Percentiles rank a stretch among this genome's conserved stretches.
Conservation (phyloP, 768 basidiomycete species). For the Phylloporus sp. region DNA sequence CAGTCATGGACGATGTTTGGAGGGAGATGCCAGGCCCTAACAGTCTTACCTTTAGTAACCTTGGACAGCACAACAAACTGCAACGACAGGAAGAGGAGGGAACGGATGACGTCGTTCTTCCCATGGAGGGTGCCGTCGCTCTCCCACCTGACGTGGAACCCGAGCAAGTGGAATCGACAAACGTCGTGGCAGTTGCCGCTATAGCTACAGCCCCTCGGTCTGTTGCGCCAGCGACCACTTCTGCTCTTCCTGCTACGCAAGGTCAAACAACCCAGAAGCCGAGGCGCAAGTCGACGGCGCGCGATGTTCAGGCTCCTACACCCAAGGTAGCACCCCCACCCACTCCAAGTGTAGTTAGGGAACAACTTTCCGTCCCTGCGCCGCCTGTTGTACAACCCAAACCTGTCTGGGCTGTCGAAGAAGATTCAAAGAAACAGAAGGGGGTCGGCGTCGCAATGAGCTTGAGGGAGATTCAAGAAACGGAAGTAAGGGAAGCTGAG, state of each 20-base stretch:
- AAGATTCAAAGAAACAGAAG: slow-evolving; percentile 58
- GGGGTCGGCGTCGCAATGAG: slow-evolving; percentile 47
- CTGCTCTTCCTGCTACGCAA: slow-evolving; percentile 14
- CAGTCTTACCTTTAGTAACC: slow-evolving; percentile 52
- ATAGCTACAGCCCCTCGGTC: slow-evolving; percentile 3
- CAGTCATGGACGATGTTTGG: slow-evolving; percentile 46
- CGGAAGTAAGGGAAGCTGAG: slow-evolving; percentile 78
- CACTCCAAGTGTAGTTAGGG: slow-evolving; percentile 11
- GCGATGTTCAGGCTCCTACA: slow-evolving; percentile 22
- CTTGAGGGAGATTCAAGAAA: slow-evolving; percentile 92
- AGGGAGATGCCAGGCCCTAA: slow-evolving; percentile 37
- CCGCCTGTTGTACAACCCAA: slow-evolving; percentile 35
- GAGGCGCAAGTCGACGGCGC: slow-evolving; percentile 26
- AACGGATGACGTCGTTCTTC: slow-evolving; percentile 14
- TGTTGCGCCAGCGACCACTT: slow-evolving; percentile 7
- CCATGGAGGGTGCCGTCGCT: slow-evolving; percentile 13
- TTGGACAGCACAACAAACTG: slow-evolving; percentile 55
- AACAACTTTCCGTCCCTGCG: slow-evolving; percentile 20
- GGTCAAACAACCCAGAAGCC: slow-evolving; percentile 20
- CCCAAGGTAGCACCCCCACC: slow-evolving; percentile 14
- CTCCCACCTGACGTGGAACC: slow-evolving; percentile 13
- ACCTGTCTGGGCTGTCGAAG: slow-evolving; percentile 63
- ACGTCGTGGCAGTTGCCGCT: slow-evolving; percentile 1
- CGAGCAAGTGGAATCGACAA: slow-evolving; percentile 14
- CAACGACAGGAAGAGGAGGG: slow-evolving; percentile 36